Conservation (phyloP, 257 asterid genomes). For the Solanum pinnatisectum region DNA sequence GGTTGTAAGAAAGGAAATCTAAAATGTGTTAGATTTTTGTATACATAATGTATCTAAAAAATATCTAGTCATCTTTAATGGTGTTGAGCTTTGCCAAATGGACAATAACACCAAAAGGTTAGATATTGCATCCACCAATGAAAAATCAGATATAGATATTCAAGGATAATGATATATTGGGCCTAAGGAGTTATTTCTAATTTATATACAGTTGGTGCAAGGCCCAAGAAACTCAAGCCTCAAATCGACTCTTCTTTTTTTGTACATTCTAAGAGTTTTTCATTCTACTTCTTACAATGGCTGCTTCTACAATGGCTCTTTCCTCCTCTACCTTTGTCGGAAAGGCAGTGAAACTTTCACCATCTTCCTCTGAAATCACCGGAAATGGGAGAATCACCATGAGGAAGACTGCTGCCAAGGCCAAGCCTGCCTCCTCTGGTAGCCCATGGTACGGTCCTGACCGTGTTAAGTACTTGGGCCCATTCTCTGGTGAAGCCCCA, state of each 20-base stretch:
- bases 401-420: constrained; percentile 18
- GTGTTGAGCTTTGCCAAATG: not conserved
- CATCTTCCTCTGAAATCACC: constrained; percentile 14
- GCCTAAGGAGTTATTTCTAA: not conserved
- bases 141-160: not conserved
- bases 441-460: constrained; percentile 35
- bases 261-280: not conserved
- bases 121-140: not conserved
- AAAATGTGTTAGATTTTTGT: not conserved
- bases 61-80: not conserved
- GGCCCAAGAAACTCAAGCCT: not conserved
- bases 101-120: not conserved
- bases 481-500: constrained; percentile 36
- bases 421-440: constrained; percentile 23
- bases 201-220: not conserved
- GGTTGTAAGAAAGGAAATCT: not conserved
- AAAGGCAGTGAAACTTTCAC: constrained; percentile 31
- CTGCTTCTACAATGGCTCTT: constrained; percentile 47
- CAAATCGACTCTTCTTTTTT: not conserved
- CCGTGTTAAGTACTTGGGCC: constrained; percentile 28
- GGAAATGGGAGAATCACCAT: constrained; percentile 21
- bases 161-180: not conserved
- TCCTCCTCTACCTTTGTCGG: constrained; percentile 44
- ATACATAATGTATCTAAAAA: not conserved
- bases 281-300: constrained; percentile 11